Conservation (phyloP, 257 asterid genomes). For the Salvia rosmarinus region DNA sequence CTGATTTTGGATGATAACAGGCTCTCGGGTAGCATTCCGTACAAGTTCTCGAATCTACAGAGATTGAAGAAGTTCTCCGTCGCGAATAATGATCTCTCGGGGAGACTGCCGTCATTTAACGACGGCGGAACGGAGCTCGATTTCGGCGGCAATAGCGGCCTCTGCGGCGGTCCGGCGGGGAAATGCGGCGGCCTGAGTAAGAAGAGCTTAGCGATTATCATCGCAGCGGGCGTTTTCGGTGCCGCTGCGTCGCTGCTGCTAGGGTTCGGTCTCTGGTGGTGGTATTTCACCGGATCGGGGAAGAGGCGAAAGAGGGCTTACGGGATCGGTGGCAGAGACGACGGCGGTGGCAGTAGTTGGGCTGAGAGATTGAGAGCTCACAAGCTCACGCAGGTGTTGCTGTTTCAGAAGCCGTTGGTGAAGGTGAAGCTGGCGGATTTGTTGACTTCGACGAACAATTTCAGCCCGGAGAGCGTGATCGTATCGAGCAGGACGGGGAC, state of each 20-base stretch:
- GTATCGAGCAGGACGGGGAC: conserved; percentile 57
- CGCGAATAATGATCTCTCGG: conserved; percentile 51
- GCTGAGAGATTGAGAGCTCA: conserved; percentile 50
- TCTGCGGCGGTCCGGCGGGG: conserved; percentile 52
- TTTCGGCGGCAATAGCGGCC: conserved; percentile 50
- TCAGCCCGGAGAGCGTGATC: conserved; percentile 43
- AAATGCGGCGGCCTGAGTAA: conserved; percentile 53
- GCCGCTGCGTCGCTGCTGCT: conserved; percentile 54
- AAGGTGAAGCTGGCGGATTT: conserved; percentile 64
- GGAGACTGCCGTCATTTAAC: conserved; percentile 51
- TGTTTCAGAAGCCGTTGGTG: conserved; percentile 66
- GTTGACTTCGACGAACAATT: conserved; percentile 51
- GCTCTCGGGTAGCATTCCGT: conserved; percentile 66
- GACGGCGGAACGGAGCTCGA: conserved; percentile 34
- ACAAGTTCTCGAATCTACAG: conserved; percentile 57
- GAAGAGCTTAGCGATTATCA: conserved; percentile 46
- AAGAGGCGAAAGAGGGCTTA: conserved; percentile 42
- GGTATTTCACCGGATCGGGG: conserved; percentile 42
- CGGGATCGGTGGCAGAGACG: conserved; percentile 40
- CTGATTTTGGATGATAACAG: conserved; percentile 47
- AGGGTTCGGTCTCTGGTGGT: conserved; percentile 68
- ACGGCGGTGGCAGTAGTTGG: conserved; percentile 36
- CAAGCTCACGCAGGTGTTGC: conserved; percentile 57
- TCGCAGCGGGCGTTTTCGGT: conserved; percentile 59
- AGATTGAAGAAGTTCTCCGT: conserved; percentile 52